phyloP scores from a whole-genome alignment of 176 grass and related monocot species.

The Raddia distichophylla region DNA sequence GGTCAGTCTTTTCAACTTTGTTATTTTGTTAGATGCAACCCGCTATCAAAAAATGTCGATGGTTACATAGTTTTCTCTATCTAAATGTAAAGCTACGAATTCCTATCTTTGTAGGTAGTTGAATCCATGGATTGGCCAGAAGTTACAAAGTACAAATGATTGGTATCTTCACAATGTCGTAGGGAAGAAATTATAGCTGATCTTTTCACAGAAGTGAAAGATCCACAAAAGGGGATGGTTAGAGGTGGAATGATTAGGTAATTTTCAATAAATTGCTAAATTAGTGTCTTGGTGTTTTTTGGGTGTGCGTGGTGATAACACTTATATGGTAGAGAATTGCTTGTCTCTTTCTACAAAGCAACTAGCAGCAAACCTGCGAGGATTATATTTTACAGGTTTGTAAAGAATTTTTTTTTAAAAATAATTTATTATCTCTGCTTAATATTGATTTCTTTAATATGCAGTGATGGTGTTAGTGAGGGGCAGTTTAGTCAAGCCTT shows the following conservation, averaged over 20 bases:
- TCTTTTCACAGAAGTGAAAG: slow-evolving; percentile 56
- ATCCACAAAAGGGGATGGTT: slow-evolving; percentile 42
- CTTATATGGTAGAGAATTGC: slow-evolving; percentile 58
- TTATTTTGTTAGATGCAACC: too few species aligned
- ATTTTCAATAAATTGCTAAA: not conserved
- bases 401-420: not conserved
- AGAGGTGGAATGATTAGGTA: slow-evolving; percentile 81
- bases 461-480: slow-evolving; percentile 90
- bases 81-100: not conserved
- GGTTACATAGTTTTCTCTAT: not conserved
- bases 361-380: slow-evolving; percentile 52
- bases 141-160: slow-evolving; percentile 77
- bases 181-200: slow-evolving; percentile 74
- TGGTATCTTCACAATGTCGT: slow-evolving; percentile 71
- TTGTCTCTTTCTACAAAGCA: slow-evolving; percentile 57
- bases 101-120: slow-evolving; percentile 57
- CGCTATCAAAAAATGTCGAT: not conserved
- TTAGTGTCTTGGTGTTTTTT: slow-evolving; percentile 12
- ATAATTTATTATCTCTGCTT: not conserved
- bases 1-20: too few species aligned
- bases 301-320: not conserved
- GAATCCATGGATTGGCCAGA: slow-evolving; percentile 91
- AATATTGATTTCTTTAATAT: slow-evolving; percentile 26
- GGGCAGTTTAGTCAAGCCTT: slow-evolving; percentile 82
- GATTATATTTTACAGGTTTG: slow-evolving; percentile 84